phyloP scores from a whole-genome alignment of 140 eudicot genomes.

The Ambrosia hybrid region DNA sequence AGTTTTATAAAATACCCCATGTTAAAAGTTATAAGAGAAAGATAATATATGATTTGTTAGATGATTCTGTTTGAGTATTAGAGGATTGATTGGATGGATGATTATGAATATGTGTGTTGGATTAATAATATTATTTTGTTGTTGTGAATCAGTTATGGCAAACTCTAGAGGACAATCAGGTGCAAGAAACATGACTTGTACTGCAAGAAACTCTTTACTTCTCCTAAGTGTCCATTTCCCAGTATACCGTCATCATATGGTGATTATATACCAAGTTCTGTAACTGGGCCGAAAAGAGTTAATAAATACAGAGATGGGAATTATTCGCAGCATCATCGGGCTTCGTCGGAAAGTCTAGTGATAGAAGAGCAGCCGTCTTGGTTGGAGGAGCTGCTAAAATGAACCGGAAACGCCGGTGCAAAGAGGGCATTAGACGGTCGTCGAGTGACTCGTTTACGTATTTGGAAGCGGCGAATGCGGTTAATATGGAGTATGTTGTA shows the following conservation, averaged over 20 bases:
- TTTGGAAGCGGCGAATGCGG: constrained; percentile 40
- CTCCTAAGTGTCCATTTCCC: constrained; percentile 48
- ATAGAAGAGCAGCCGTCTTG: constrained; percentile 78
- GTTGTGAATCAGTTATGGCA: constrained; percentile 40
- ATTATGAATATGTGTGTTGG: background rate
- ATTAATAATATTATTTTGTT: background rate
- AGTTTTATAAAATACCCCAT: too few species aligned
- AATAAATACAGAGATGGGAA: constrained; percentile 27
- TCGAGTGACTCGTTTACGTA: constrained; percentile 73
- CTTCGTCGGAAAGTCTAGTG: constrained; percentile 60
- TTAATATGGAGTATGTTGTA: constrained; percentile 20
- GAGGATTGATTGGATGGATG: background rate
- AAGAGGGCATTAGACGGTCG: constrained; percentile 67
- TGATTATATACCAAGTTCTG: constrained; percentile 33
- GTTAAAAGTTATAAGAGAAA: too few species aligned
- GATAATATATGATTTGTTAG: too few species aligned
- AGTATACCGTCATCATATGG: constrained; percentile 34
- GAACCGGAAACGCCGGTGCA: constrained; percentile 56
- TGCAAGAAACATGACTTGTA: constrained; percentile 33
- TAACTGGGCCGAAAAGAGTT: constrained; percentile 22
- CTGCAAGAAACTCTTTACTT: constrained; percentile 32
- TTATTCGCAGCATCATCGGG: constrained; percentile 48
- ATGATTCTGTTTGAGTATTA: too few species aligned
- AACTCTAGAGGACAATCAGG: constrained; percentile 44
- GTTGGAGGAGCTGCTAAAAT: constrained; percentile 71